These are phyloP conservation scores for Cnidoscolus chayamansa DNA, from an alignment of 441 rosid species.

Conservation along the genomic window DNA sequence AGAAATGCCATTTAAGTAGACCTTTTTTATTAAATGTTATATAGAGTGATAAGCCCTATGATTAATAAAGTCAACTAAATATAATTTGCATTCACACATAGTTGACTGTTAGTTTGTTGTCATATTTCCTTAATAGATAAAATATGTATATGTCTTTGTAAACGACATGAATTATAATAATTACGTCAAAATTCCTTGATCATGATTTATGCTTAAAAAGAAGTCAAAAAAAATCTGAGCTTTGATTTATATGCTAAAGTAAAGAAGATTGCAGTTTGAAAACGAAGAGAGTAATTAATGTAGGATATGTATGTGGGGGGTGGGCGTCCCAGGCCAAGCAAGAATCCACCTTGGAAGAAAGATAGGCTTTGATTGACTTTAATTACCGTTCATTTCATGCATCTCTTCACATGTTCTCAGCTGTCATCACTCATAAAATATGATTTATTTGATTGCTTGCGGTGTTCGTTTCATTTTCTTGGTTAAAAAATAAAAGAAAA, in stretches of 20 bases:
- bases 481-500: not conserved
- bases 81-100: too few species aligned
- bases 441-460: constrained; percentile 1
- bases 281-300: not conserved
- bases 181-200: not conserved
- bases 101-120: constrained; percentile 11
- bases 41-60: constrained; percentile 1
- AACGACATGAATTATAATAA: too few species aligned
- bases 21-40: not conserved
- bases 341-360: not conserved
- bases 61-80: constrained; percentile 8
- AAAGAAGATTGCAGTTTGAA: not conserved
- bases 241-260: not conserved
- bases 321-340: not conserved
- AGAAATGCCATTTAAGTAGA: not conserved
- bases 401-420: constrained; percentile 35
- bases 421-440: constrained; percentile 12
- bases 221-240: too few species aligned
- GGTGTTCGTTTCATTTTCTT: constrained; percentile 17
- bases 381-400: not conserved
- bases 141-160: not conserved
- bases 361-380: constrained; percentile 11
- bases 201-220: not conserved
- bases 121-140: constrained; percentile 3
- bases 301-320: not conserved